These are phyloP conservation scores for Lactarius akahatsu DNA, from an alignment of 768 basidiomycete species.

Conservation along the genomic window DNA sequence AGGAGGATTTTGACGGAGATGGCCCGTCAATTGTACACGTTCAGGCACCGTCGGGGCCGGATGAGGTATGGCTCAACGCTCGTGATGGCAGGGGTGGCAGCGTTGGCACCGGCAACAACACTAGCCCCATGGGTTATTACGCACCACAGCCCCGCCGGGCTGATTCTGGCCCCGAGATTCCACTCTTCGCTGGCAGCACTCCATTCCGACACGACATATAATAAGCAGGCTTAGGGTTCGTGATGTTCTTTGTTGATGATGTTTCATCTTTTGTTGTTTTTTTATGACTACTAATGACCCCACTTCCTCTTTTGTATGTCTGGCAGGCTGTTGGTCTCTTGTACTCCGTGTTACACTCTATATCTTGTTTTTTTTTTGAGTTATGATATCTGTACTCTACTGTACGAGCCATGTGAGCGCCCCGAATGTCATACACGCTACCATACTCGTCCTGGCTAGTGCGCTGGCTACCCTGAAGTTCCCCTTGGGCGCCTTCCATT, in stretches of 20 bases:
- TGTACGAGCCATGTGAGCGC: slow-evolving; percentile 4
- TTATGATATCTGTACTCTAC: slow-evolving; percentile 4
- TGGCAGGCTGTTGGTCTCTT: background rate
- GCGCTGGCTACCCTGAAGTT: background rate
- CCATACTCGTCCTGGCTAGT: slow-evolving; percentile 13
- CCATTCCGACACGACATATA: slow-evolving; percentile 19
- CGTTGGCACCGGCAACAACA: background rate
- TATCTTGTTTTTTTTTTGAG: background rate
- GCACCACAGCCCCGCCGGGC: slow-evolving; percentile 18
- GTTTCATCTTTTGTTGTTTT: slow-evolving; percentile 9
- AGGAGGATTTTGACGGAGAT: background rate
- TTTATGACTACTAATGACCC: slow-evolving; percentile 12
- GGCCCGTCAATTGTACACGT: background rate
- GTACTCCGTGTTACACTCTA: background rate
- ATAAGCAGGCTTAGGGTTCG: background rate
- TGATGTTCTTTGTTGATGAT: background rate
- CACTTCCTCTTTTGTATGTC: slow-evolving; percentile 4
- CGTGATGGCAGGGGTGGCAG: background rate
- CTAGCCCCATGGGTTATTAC: background rate
- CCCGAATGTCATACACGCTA: slow-evolving; percentile 2
- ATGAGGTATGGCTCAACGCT: slow-evolving; percentile 19
- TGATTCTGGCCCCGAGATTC: slow-evolving; percentile 18
- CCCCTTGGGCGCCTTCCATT: slow-evolving; percentile 7
- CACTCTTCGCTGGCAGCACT: slow-evolving; percentile 21
- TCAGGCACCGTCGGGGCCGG: slow-evolving; percentile 1